Conservation (phyloP, 1,284 basidiomycete genomes). For the Meira miltonrushii region DNA sequence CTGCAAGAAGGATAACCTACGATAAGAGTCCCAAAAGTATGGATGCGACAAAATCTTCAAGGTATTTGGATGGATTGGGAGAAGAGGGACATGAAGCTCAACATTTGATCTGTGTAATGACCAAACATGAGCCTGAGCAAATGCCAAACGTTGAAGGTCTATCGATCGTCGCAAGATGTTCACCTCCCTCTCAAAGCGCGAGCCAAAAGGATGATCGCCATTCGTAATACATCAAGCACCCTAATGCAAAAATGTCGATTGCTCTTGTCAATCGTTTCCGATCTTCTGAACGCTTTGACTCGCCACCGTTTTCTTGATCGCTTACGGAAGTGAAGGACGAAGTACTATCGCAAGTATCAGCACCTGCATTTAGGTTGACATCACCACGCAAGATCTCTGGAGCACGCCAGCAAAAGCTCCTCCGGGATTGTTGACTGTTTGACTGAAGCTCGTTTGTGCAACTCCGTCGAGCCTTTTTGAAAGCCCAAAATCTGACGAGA, state of each 20-base stretch:
- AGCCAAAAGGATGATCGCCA: constrained; percentile 49
- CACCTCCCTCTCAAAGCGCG: constrained; percentile 50
- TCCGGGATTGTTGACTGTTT: constrained; percentile 48
- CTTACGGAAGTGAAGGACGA: constrained; percentile 13
- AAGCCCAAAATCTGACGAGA: constrained; percentile 50
- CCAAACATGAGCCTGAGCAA: constrained; percentile 37
- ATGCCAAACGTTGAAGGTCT: constrained; percentile 35
- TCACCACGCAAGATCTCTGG: constrained; percentile 48
- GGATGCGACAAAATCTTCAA: constrained; percentile 80
- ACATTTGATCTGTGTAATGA: constrained; percentile 36
- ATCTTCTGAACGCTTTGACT: constrained; percentile 15
- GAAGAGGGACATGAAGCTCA: constrained; percentile 48
- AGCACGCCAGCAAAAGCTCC: constrained; percentile 50
- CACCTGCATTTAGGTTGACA: constrained; percentile 33
- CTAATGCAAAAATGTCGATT: constrained; percentile 50
- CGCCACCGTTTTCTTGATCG: constrained; percentile 12
- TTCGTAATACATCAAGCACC: constrained; percentile 49
- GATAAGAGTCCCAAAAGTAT: constrained; percentile 88
- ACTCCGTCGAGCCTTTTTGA: constrained; percentile 47
- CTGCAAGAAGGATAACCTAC: constrained; percentile 84
- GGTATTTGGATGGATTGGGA: constrained; percentile 64
- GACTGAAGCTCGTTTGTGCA: constrained; percentile 47
- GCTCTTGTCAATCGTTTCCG: constrained; percentile 41
- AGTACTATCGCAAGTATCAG: constrained; percentile 23
- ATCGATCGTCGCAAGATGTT: constrained; percentile 41